Evolutionary conservation across 2,329 filamentous ascomycete species (phyloP).

Genomic region (Ascochyta pisi): DNA sequence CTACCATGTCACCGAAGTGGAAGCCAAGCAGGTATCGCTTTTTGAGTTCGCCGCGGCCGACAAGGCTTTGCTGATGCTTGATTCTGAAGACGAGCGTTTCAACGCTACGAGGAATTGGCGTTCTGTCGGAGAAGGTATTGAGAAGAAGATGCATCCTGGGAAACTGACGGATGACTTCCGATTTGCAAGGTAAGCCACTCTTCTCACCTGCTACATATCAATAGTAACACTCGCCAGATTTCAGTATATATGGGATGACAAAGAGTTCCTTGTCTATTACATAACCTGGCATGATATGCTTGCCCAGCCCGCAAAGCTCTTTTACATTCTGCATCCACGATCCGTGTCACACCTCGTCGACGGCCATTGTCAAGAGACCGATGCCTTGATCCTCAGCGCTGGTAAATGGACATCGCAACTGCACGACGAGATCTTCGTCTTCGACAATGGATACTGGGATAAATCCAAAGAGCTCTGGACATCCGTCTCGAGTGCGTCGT

Average conservation of each 20-base stretch:
- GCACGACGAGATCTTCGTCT: constrained; percentile 70
- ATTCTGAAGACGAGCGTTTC: constrained; percentile 29
- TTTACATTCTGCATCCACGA: constrained; percentile 31
- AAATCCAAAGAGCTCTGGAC: constrained; percentile 67
- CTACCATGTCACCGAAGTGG: constrained; percentile 36
- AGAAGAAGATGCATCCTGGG: constrained; percentile 33
- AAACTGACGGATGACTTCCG: constrained; percentile 29
- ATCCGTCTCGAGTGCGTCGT: constrained; percentile 55
- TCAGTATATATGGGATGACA: constrained; percentile 38
- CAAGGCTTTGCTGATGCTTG: constrained; percentile 24
- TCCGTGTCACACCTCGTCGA: constrained; percentile 15
- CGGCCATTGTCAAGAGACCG: constrained; percentile 40
- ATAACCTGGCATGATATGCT: constrained; percentile 35
- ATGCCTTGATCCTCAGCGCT: constrained; percentile 62
- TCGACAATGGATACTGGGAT: constrained; percentile 66
- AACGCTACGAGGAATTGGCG: constrained; percentile 27
- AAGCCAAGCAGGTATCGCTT: constrained; percentile 19
- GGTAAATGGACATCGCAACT: constrained; percentile 63
- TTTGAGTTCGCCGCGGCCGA: constrained; percentile 33
- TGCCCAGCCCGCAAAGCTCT: constrained; percentile 28
- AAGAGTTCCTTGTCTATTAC: constrained; percentile 40
- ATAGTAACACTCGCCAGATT: constrained; percentile 21
- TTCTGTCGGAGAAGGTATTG: constrained; percentile 32
- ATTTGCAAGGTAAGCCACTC: constrained; percentile 28
- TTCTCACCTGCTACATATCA: neutral